A percentile compares a stretch with the other conserved stretches of the same genome.
Conservation (phyloP, 1,284 basidiomycete genomes). For the Malassezia pachydermatis region DNA sequence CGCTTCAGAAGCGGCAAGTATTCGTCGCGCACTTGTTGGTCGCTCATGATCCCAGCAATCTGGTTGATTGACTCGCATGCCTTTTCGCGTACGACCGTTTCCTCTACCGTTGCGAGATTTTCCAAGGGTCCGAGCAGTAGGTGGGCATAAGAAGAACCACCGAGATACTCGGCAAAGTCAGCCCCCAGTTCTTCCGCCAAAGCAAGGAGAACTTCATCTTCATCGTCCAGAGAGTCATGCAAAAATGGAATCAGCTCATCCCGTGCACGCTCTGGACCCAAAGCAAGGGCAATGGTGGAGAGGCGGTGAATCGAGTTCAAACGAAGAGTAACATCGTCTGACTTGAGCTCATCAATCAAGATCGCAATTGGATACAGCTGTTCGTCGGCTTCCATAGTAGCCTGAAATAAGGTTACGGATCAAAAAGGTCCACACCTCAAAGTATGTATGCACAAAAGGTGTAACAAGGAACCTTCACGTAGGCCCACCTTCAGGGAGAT, state of each 20-base stretch:
- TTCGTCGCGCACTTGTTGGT: slow-evolving; percentile 73
- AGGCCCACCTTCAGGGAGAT: too few relatives aligned
- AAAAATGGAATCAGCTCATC: slow-evolving; percentile 95
- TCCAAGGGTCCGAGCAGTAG: slow-evolving; percentile 83
- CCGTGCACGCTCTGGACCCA: slow-evolving; percentile 87
- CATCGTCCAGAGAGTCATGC: slow-evolving; percentile 95
- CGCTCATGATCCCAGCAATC: slow-evolving; percentile 67
- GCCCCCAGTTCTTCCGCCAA: slow-evolving; percentile 85
- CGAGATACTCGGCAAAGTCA: slow-evolving; percentile 78
- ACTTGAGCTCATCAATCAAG: slow-evolving; percentile 83
- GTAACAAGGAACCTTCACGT: too few relatives aligned
- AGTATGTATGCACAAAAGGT: too few relatives aligned
- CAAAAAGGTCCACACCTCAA: too few relatives aligned
- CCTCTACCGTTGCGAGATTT: slow-evolving; percentile 91
- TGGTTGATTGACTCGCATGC: slow-evolving; percentile 94
- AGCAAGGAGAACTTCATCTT: slow-evolving; percentile 94
- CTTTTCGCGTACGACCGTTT: slow-evolving; percentile 95
- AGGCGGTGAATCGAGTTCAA: slow-evolving; percentile 95
- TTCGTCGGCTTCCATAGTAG: slow-evolving; percentile 47
- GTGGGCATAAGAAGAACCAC: slow-evolving; percentile 79
- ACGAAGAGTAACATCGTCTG: slow-evolving; percentile 71
- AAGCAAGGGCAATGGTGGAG: slow-evolving; percentile 92
- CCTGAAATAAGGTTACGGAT: too few relatives aligned
- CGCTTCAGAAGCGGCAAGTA: slow-evolving; percentile 86
- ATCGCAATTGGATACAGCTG: slow-evolving; percentile 51